Evolutionary conservation across 2,329 filamentous ascomycete genomes (phyloP).

Genomic region (Raffaelea ambrosiae): DNA sequence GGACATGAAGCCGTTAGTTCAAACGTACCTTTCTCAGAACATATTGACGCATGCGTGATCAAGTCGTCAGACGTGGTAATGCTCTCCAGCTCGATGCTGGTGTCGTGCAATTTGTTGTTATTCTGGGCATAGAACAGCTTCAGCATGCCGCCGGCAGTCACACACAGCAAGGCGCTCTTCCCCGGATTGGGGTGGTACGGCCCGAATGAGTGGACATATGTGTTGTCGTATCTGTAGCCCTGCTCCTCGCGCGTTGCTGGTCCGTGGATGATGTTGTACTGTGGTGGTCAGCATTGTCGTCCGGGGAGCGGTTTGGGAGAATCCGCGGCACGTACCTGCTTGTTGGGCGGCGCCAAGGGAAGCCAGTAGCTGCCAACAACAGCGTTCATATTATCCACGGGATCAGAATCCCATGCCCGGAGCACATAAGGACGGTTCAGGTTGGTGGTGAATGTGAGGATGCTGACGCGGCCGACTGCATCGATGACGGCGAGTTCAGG

Average conservation of each 20-base stretch:
- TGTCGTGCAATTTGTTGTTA: slow-evolving; percentile 63
- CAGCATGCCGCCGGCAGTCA: slow-evolving; percentile 66
- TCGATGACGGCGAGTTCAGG: slow-evolving; percentile 81
- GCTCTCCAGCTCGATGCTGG: slow-evolving; percentile 64
- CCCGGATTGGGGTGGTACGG: slow-evolving; percentile 64
- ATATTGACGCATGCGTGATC: slow-evolving; percentile 71
- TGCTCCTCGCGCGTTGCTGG: slow-evolving; percentile 55
- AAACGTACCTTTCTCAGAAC: slow-evolving; percentile 61
- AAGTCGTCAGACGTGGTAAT: slow-evolving; percentile 63
- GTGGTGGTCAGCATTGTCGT: too few relatives aligned
- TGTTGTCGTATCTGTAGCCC: slow-evolving; percentile 62
- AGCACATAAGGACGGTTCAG: slow-evolving; percentile 62
- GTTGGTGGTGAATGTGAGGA: slow-evolving; percentile 62
- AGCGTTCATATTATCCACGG: slow-evolving; percentile 64
- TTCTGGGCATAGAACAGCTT: slow-evolving; percentile 71
- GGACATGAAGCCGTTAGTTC: slow-evolving; percentile 4
- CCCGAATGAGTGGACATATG: slow-evolving; percentile 55
- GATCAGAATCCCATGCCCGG: slow-evolving; percentile 57
- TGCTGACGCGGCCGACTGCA: slow-evolving; percentile 64
- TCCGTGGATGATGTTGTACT: slow-evolving; percentile 44
- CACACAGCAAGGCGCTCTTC: slow-evolving; percentile 67
- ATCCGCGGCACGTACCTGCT: slow-evolving; percentile 24
- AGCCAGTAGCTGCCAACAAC: slow-evolving; percentile 87
- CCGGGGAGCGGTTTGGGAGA: too few relatives aligned
- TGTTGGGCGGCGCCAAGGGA: slow-evolving; percentile 40